Base-by-base conservation (phyloP, 371 early-diverging fungal genomes). In the Paraphysoderma sedebokerense region DNA sequence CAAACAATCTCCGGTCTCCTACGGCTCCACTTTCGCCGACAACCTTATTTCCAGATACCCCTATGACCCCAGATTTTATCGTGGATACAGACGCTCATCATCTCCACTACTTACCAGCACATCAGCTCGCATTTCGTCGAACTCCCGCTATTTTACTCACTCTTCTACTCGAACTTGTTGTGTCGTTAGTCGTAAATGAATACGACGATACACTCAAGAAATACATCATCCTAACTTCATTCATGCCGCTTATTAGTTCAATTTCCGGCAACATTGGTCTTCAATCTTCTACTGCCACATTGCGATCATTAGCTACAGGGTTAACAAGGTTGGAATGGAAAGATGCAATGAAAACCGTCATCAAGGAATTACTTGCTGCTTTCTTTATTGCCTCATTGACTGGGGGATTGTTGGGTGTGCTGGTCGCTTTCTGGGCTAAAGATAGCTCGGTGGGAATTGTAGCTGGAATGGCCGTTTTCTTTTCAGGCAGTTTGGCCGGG, bases 201-300 rank as follows among this genome's bases (percentile, higher is more conserved):
- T 52, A 48, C 29, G 23, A 19, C 24, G 40, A 26, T 15, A 29
- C 50, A 20, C 36, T 65, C 2, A 35, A 44, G 20, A 24, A 32
- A 13, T 45, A 56, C 27, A 52, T 63, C 4, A 44, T 60, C 17
- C 42, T 65, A n/a, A 36, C 61, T 3, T 44, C 58, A 13, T 66
- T 66, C 53, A 38, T 60, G 19, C 66, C 66, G 15, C 51, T 66
- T 15, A 39, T 66, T 8, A 61, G 61, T 2, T 32, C 56, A 6
- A 61, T 66, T 11, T 54, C 39, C 59, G 60, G 64, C 29, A 63
- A 58, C 42, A 52, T 66, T 23, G 66, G 66, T 2, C 48, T 66
- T 4, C 66, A 66, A 40, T 51, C 66, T 1, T 58, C 61, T 2
- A 57, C 66, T 8, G 49, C 61, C 6, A 66, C 66, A 8, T 47